Base-by-base conservation (phyloP, 371 early-diverging fungal genomes). In the Nematocida ironsii region DNA sequence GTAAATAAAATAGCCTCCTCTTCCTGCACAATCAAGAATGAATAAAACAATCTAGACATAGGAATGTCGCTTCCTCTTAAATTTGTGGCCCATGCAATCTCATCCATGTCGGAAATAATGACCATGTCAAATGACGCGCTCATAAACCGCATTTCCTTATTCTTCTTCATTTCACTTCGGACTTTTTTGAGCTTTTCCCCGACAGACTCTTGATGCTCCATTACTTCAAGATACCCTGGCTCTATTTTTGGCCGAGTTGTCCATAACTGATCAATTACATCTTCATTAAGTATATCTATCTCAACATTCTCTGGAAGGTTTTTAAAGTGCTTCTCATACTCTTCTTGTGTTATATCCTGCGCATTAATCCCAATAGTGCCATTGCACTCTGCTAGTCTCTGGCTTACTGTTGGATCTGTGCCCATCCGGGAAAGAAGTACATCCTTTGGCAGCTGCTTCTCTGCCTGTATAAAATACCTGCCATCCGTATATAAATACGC, bases 11-110 rank as follows among this genome's bases (percentile, higher is more conserved):
- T 88, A 45, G 89, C 90, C 18, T 1, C 1, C 5, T 89, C 86
- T 48, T 89, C 86, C 61, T 85, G 82, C 42, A 98, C 87, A 23
- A 92, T 74, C 5, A 92, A 90, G 85, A 94, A 97, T 3, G 95
- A 87, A 85, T 93, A 95, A 87, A 98, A 97, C 7, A 97, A 94
- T 1, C 97, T 96, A 87, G 96, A 96, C 89, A 92, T 96, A 42
- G 89, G 89, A 64, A 98, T 93, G 86, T 98, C 99, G 6, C 90
- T 91, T n/a, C 97, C 98, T 80, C 99, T 91, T 82, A 96, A 88
- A 85, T 97, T 97, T 84, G 94, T 93, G 62, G 98, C 87, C 97
- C 97, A 84, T 16, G 84, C 84, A 39, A 87, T 85, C 33, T 83
- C 83, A 72, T 86, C 87, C 62, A 86, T 57, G 69, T 86, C 83